phyloP scores from a whole-genome alignment of 1,139 yeast genomes.

The Blastobotrys petasosporus region DNA sequence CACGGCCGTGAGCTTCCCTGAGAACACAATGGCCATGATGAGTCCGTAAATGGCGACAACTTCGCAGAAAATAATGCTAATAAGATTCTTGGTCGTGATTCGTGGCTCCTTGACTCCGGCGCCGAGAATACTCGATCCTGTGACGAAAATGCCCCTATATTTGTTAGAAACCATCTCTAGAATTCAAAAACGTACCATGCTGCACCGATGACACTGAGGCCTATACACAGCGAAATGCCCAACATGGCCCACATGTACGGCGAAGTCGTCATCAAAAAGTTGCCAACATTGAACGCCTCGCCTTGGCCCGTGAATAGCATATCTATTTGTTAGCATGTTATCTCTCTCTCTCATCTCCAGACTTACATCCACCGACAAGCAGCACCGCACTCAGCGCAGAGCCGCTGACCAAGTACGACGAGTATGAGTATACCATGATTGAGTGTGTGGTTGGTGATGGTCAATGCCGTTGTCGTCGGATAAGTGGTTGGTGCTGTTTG shows the following conservation, averaged over 20 bases:
- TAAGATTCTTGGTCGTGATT: slow-evolving; percentile 93
- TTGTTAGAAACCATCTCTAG: neutral
- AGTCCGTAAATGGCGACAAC: slow-evolving; percentile 98
- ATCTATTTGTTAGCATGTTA: slow-evolving; percentile 33
- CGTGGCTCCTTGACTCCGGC: slow-evolving; percentile 98
- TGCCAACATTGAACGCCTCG: slow-evolving; percentile 83
- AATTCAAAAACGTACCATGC: slow-evolving; percentile 56
- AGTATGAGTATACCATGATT: slow-evolving; percentile 1
- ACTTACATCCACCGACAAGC: slow-evolving; percentile 24
- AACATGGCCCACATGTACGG: slow-evolving; percentile 97
- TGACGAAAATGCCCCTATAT: slow-evolving; percentile 76
- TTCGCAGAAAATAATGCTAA: slow-evolving; percentile 96
- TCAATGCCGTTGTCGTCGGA: too few relatives aligned
- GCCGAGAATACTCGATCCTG: slow-evolving; percentile 92
- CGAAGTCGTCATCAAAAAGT: slow-evolving; percentile 74
- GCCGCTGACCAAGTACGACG: slow-evolving; percentile 7
- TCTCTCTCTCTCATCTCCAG: neutral
- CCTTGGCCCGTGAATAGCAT: slow-evolving; percentile 91
- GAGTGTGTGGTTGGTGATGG: neutral
- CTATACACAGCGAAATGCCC: slow-evolving; percentile 91
- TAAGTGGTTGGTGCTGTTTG: too few relatives aligned
- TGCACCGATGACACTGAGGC: slow-evolving; percentile 93
- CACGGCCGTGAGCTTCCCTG: slow-evolving; percentile 76
- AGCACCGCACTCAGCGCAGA: slow-evolving; percentile 14
- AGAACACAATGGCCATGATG: slow-evolving; percentile 96